Conservation (phyloP, 1,284 basidiomycete genomes). For the Puccinia polysora region DNA sequence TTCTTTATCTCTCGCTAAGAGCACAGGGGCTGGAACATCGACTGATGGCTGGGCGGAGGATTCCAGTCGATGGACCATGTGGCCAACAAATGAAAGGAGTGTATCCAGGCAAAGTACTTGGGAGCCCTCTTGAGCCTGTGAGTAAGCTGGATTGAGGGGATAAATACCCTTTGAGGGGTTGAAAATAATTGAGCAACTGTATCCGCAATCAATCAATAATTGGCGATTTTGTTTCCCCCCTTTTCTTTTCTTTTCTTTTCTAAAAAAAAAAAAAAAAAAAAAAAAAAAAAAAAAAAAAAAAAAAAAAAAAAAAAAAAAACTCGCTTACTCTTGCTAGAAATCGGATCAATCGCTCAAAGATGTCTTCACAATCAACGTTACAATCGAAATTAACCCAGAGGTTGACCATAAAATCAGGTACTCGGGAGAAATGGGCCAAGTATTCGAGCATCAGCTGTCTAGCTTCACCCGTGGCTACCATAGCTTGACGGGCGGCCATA, state of each 20-base stretch:
- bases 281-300: too few species aligned
- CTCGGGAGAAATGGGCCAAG: constrained; percentile 69
- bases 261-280: too few species aligned
- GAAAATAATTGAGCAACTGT: too few species aligned
- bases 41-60: constrained; percentile 56
- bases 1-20: constrained; percentile 69
- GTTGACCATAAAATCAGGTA: constrained; percentile 84
- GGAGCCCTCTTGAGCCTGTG: constrained; percentile 67
- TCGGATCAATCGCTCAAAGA: constrained; percentile 84
- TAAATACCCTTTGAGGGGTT: constrained; percentile 75
- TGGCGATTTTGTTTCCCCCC: too few species aligned
- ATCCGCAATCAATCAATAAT: too few species aligned
- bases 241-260: too few species aligned
- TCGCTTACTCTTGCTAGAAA: constrained; percentile 63
- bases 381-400: constrained; percentile 96
- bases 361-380: constrained; percentile 89
- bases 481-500: constrained; percentile 53
- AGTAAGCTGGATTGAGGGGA: constrained; percentile 62
- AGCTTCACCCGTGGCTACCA: constrained; percentile 63
- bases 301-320: not conserved
- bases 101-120: constrained; percentile 88
- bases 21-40: constrained; percentile 59
- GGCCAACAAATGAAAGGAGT: constrained; percentile 76
- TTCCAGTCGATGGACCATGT: constrained; percentile 76
- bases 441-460: constrained; percentile 87